phyloP scores from a whole-genome alignment of 1,139 yeast species.

The Nakaseomyces kungkrabaensis region DNA sequence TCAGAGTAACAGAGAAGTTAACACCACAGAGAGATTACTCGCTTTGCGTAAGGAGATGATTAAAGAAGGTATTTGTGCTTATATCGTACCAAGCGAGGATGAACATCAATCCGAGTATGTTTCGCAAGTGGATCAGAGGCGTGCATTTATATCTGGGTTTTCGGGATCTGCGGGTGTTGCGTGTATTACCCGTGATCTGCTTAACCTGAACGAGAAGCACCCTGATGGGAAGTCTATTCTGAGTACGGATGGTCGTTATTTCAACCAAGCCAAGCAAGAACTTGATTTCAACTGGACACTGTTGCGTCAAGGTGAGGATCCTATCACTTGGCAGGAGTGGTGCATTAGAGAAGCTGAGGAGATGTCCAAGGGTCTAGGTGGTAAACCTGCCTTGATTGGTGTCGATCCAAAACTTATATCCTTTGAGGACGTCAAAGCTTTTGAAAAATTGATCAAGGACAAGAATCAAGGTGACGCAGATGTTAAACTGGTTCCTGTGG shows the following conservation, averaged over 20 bases:
- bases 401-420: slow-evolving; percentile 64
- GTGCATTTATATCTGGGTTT: slow-evolving; percentile 80
- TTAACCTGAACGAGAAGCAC: slow-evolving; percentile 31
- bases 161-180: slow-evolving; percentile 96
- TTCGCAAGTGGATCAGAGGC: slow-evolving; percentile 66
- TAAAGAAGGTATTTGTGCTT: slow-evolving; percentile 56
- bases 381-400: slow-evolving; percentile 32
- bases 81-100: slow-evolving; percentile 84
- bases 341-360: slow-evolving; percentile 54
- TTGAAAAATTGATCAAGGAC: slow-evolving; percentile 29
- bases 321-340: slow-evolving; percentile 87
- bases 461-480: slow-evolving; percentile 25
- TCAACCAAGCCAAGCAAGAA: slow-evolving; percentile 80
- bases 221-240: slow-evolving; percentile 54
- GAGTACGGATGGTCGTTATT: slow-evolving; percentile 93
- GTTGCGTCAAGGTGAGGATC: slow-evolving; percentile 70
- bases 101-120: slow-evolving; percentile 92
- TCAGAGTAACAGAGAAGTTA: slow-evolving; percentile 34
- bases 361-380: slow-evolving; percentile 35
- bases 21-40: slow-evolving; percentile 51
- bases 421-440: slow-evolving; percentile 33
- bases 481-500: slow-evolving; percentile 53
- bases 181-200: slow-evolving; percentile 61
- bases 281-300: slow-evolving; percentile 82
- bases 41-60: slow-evolving; percentile 59